Evolutionary conservation across 1,284 basidiomycete genomes (phyloP), one percentile per base, ranked within the genome.

Genomic region (Sanguinoderma infundibulare): DNA sequence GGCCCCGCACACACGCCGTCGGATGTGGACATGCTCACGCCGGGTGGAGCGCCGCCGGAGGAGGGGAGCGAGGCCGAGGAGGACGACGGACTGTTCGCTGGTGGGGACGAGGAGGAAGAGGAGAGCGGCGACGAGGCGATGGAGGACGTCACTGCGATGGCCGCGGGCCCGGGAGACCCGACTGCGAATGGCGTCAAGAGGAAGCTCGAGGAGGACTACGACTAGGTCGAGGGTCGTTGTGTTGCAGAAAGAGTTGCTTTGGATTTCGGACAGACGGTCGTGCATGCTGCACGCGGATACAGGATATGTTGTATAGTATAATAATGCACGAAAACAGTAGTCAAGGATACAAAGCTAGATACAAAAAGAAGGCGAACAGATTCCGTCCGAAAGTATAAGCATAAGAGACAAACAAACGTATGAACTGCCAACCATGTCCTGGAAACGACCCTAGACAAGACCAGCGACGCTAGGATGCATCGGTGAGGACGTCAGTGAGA

Each of bases 171-270:
- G 12, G 52, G 55, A 26, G 75, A 76, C 24, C 75, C 34, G 12
- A 8, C 75, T n/a, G 74, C 77, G 17, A 89, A 88, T 65, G 90
- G 89, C 22, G 78, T 86, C 49, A 92, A 91, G 72, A 81, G 92
- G 42, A 92, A 92, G 73, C 74, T 93, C 53, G 92, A 93, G 67
- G 91, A 94, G 65, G 91, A 94, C 71, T 94, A 94, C 66, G 91
- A 93, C 73, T 93, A 72, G n/a, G 58, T 20, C n/a, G 26, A 30
- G 15, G 6, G 26, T n/a, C n/a, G n/a, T n/a, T n/a, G 26, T 17
- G 32, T 38, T 35, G 5, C 22, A 9, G 1, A 22, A 14, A 14
- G n/a, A 9, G 28, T 54, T n/a, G 40, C 1, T 22, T 34, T 44
- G 24, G 38, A 26, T 9, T n/a, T n/a, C 30, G 53, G 10, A 30